Base-by-base conservation (phyloP, 2,329 filamentous ascomycete species). In the Emericellopsis atlantica region DNA sequence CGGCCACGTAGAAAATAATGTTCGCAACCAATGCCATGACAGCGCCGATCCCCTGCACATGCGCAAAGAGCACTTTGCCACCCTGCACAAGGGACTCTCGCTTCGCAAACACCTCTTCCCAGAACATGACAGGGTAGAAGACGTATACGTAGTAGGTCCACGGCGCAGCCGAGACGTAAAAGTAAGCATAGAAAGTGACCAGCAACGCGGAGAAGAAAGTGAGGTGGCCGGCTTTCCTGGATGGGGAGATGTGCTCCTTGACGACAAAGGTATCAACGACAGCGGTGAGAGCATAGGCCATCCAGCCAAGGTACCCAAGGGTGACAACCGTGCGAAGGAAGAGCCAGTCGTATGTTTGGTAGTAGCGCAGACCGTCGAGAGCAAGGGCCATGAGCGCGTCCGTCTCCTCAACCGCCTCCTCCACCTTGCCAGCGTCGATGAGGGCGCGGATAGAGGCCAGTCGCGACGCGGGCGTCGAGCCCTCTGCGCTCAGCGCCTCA, bases 271-370 rank as follows among this genome's bases (percentile, higher is more conserved):
- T 66, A 55, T 95, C 84, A 46, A 96, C 72, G 37, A 96, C 88
- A 0, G 83, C 93, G 1, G 87, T 92, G 39, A 94, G 67, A 2
- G 89, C 87, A 59, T 89, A 98, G 1, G 84, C 82, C 54, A 96
- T 93, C 90, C 90, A 98, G 16, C 92, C 92, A 7, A 96, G 65
- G 54, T 96, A 98, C 15, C 92, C 92, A 11, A 84, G 57, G 2
- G 92, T 95, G 44, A 98, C 83, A 39, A 98, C 70, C 2, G 86
- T 83, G 45, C 92, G 75, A 31, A 98, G 66, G 62, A 98, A 98
- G 3, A 98, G 70, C 92, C 92, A 98, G 64, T 98, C 92, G 53
- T 98, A 98, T 0, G 89, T 98, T 60, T 98, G 92, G 22, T 98
- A 72, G 57, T 98, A 98, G 39, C 92, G 77, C 45, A 98, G 66